These are phyloP conservation scores for Coemansia sp. DNA, from an alignment of 192 early-diverging fungal species.

Conservation along the genomic window DNA sequence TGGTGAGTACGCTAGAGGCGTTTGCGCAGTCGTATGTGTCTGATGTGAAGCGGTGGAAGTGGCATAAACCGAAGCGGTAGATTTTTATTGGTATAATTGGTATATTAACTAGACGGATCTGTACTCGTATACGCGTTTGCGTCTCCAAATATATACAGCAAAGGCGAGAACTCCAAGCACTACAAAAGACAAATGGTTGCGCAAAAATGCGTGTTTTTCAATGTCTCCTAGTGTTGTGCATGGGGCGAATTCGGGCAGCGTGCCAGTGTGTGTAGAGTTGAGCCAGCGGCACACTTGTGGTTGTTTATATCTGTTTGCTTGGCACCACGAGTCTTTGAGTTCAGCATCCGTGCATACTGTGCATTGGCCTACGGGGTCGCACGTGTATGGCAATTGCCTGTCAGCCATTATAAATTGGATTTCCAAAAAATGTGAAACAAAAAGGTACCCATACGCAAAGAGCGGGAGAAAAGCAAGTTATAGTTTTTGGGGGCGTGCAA, in stretches of 20 bases:
- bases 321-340: slow-evolving; percentile 9
- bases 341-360: slow-evolving; percentile 7
- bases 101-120: neutral
- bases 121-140: slow-evolving; percentile 7
- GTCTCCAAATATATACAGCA: slow-evolving; percentile 37
- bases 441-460: no score
- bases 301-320: slow-evolving; percentile 32
- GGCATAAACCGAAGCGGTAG: slow-evolving; percentile 20
- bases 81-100: neutral
- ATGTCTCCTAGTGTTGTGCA: slow-evolving; percentile 15
- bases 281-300: slow-evolving; percentile 38
- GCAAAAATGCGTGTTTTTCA: slow-evolving; percentile 22
- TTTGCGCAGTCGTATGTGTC: slow-evolving; percentile 75
- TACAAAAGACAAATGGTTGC: slow-evolving; percentile 33
- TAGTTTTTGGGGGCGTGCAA: no score
- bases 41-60: slow-evolving; percentile 49
- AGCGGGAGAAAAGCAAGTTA: neutral
- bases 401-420: no score
- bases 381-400: slow-evolving; percentile 14
- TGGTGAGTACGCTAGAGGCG: slow-evolving; percentile 77
- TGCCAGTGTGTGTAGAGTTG: slow-evolving; percentile 21
- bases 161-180: slow-evolving; percentile 29
- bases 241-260: slow-evolving; percentile 24
- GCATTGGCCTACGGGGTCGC: slow-evolving; percentile 12
- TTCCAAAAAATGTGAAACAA: no score